Evolutionary conservation across 177 flowering plant genomes (phyloP).

Genomic region (Vitis hybrid): DNA sequence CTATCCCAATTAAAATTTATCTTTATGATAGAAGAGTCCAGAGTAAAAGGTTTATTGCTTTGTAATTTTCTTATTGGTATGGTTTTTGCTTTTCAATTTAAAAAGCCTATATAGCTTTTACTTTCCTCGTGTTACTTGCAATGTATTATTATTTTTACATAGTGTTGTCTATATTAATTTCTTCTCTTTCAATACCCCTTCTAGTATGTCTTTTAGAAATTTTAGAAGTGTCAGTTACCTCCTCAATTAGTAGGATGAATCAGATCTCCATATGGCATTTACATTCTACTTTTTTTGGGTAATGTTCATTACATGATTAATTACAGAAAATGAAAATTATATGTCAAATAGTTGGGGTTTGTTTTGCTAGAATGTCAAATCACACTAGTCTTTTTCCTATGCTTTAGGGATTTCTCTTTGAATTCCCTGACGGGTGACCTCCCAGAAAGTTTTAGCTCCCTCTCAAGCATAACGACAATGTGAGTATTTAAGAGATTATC

Average conservation of each 20-base stretch:
- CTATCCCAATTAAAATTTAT: no score
- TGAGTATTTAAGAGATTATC: constrained; percentile 31
- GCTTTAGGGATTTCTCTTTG: constrained; percentile 81
- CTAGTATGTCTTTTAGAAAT: neutral
- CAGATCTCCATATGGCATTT: neutral
- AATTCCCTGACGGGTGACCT: constrained; percentile 67
- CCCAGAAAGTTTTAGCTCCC: constrained; percentile 60
- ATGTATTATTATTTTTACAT: neutral
- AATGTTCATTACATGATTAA: no score
- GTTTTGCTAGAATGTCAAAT: constrained; percentile 1
- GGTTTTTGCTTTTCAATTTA: neutral
- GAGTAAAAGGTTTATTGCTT: no score
- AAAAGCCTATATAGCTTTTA: neutral
- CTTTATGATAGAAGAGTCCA: no score
- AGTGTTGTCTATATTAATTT: neutral
- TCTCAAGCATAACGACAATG: constrained; percentile 64
- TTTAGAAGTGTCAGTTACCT: neutral
- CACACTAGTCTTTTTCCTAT: constrained; percentile 12
- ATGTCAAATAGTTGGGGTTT: neutral
- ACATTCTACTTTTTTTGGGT: neutral
- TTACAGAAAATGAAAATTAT: neutral
- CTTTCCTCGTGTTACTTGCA: neutral
- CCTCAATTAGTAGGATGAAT: neutral
- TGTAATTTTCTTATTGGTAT: no score
- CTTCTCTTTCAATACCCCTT: neutral